Conservation (phyloP, 768 basidiomycete genomes). For the Lactarius deliciosus region DNA sequence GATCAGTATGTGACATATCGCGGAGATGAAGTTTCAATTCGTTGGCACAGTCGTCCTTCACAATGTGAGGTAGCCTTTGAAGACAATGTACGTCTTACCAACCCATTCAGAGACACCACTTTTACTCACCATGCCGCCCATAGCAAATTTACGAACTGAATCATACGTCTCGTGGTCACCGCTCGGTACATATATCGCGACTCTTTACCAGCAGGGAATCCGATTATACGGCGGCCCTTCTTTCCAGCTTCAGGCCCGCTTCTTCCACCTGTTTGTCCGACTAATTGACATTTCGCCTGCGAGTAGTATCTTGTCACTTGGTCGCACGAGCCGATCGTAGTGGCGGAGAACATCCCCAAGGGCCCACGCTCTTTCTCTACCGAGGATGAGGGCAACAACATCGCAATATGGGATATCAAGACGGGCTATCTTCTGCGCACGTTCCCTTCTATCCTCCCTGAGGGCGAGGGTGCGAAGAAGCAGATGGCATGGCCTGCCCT, state of each 20-base stretch:
- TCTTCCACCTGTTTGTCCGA: constrained; percentile 93
- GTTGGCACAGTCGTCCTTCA: constrained; percentile 92
- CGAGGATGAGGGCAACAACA: constrained; percentile 94
- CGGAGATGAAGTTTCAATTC: constrained; percentile 85
- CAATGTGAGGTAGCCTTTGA: constrained; percentile 75
- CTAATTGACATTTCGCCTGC: constrained; percentile 97
- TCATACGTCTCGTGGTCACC: constrained; percentile 98
- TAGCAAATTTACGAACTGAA: constrained; percentile 78
- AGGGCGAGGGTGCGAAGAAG: constrained; percentile 67
- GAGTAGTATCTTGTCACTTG: constrained; percentile 97
- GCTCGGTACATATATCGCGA: constrained; percentile 90
- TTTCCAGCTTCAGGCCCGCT: constrained; percentile 85
- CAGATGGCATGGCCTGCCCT: constrained; percentile 93
- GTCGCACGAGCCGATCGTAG: constrained; percentile 91
- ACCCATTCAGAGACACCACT: constrained; percentile 16
- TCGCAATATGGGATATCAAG: constrained; percentile 99
- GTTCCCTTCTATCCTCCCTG: constrained; percentile 66
- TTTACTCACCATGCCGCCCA: constrained; percentile 39
- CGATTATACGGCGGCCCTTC: constrained; percentile 93
- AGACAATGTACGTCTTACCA: constrained; percentile 58
- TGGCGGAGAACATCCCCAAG: constrained; percentile 76
- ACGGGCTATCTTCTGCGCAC: constrained; percentile 90
- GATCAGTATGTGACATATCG: constrained; percentile 96
- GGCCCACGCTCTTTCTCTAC: constrained; percentile 86
- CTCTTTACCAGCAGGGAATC: constrained; percentile 92